phyloP scores from a whole-genome alignment of 202 grass and related monocot species.

The Sporobolus alterniflorus region DNA sequence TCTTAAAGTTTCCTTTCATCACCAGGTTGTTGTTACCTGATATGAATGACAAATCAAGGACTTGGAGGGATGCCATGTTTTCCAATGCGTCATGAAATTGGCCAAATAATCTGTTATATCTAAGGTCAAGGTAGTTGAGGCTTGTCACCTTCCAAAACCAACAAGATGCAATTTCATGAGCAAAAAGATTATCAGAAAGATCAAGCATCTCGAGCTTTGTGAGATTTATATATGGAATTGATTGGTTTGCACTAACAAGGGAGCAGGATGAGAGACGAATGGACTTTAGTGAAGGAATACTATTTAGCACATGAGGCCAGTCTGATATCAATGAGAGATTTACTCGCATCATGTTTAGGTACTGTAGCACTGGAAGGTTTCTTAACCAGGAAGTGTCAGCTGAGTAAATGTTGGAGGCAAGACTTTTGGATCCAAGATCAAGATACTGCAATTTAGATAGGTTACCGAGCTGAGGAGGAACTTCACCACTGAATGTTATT shows the following conservation, averaged over 20 bases:
- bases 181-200: neutral
- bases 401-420: neutral
- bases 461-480: slow-evolving; percentile 50
- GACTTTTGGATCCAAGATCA: neutral
- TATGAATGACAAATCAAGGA: neutral
- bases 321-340: neutral
- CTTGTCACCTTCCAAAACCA: neutral
- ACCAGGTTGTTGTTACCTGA: neutral
- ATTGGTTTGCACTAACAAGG: neutral
- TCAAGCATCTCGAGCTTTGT: neutral
- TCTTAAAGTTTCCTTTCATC: neutral
- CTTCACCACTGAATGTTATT: neutral
- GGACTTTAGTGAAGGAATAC: slow-evolving; percentile 20
- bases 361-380: neutral
- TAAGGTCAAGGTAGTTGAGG: neutral
- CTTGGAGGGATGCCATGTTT: neutral
- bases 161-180: neutral
- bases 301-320: slow-evolving; percentile 4
- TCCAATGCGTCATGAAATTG: neutral
- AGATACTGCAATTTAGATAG: slow-evolving; percentile 32
- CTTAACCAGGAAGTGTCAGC: neutral
- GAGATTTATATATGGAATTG: neutral
- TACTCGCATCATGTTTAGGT: neutral
- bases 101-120: neutral
- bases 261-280: neutral